Evolutionary conservation across 495 filamentous ascomycete species (phyloP).

Genomic region (Parachaetomium inaequale): DNA sequence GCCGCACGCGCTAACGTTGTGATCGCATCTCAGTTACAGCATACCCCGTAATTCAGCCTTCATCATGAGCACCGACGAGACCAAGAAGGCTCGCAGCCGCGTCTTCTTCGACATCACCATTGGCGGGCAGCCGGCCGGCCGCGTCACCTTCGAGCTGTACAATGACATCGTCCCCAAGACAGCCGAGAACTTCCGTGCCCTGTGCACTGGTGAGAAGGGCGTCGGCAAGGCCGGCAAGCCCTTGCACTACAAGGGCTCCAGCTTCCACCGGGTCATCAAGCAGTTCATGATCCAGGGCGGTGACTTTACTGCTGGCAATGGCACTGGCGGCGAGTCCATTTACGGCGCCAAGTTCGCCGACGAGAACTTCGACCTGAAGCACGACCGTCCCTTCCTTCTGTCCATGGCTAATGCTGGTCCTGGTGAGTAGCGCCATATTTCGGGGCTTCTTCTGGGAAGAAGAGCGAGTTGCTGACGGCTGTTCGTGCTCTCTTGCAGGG

Average conservation of each 20-base stretch:
- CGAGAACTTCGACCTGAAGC: constrained; percentile 92
- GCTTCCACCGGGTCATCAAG: constrained; percentile 97
- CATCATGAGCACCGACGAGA: constrained; percentile 37
- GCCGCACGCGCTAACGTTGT: not conserved
- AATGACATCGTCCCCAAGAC: constrained; percentile 92
- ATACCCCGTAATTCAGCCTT: not conserved
- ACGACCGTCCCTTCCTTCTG: constrained; percentile 89
- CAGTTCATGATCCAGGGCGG: constrained; percentile 99
- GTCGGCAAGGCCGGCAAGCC: constrained; percentile 77
- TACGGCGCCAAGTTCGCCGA: constrained; percentile 98
- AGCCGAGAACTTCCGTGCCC: constrained; percentile 89
- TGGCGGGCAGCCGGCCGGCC: constrained; percentile 63
- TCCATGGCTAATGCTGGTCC: constrained; percentile 98
- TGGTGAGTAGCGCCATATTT: constrained; percentile 53
- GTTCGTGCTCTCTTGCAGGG: constrained; percentile 35
- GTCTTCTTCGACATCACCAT: constrained; percentile 91
- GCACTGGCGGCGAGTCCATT: constrained; percentile 95
- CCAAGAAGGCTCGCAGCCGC: constrained; percentile 55
- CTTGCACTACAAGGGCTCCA: constrained; percentile 84
- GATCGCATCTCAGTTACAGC: not conserved
- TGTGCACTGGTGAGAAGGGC: constrained; percentile 92
- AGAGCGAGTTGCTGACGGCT: constrained; percentile 17
- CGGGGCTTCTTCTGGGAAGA: no score
- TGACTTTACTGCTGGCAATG: constrained; percentile 93
- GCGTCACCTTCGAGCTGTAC: constrained; percentile 81